Evolutionary conservation across 306 rosid species (phyloP).

Genomic region (Pterocarpus macrocarpus): DNA sequence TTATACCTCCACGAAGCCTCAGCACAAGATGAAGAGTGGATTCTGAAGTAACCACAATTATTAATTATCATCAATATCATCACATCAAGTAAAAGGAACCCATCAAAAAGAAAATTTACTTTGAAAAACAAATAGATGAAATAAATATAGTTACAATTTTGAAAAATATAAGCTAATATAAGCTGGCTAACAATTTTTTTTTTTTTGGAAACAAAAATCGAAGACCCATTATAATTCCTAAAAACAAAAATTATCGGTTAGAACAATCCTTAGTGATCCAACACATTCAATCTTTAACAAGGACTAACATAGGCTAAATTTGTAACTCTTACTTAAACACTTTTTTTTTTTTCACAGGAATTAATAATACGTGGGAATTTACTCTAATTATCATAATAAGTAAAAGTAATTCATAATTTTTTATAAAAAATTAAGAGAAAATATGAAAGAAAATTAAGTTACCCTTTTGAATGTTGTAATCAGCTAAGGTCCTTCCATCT

Average conservation of each 20-base stretch:
- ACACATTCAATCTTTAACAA: background rate
- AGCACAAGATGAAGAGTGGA: conserved; percentile 74
- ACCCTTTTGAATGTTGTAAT: conserved; percentile 77
- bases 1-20: conserved; percentile 73
- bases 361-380: background rate
- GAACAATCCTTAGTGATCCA: background rate
- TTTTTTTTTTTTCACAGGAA: background rate
- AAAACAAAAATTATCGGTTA: background rate
- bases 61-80: background rate
- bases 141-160: no score
- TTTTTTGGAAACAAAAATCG: no score
- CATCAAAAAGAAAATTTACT: no score
- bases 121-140: no score
- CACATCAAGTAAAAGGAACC: background rate
- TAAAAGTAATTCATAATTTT: background rate
- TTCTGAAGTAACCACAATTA: conserved; percentile 43
- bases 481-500: conserved; percentile 69
- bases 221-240: no score
- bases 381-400: background rate
- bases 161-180: background rate
- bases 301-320: background rate
- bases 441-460: background rate
- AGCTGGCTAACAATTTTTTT: background rate
- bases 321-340: background rate
- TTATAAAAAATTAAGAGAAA: background rate